Percentiles rank a stretch among this genome's conserved stretches.
Conservation (phyloP, 345 rosid genomes). For the Boechera retrofracta region DNA sequence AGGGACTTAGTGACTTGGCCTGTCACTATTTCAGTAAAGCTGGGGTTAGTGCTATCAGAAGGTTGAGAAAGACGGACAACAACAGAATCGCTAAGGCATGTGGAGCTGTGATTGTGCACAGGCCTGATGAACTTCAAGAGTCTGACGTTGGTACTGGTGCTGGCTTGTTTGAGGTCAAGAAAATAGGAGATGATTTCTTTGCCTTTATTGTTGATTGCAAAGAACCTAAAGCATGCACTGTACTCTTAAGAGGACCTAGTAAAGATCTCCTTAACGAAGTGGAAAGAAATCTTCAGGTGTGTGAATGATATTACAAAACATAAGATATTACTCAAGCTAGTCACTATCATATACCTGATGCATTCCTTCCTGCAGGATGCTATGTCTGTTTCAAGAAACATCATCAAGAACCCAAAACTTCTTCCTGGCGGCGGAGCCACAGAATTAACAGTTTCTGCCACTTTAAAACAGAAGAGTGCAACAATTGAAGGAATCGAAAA, state of each 20-base stretch:
- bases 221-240: slow-evolving; percentile 94
- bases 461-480: slow-evolving; percentile 90
- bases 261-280: slow-evolving; percentile 98
- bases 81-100: slow-evolving; percentile 96
- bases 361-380: slow-evolving; percentile 70
- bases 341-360: slow-evolving; percentile 1
- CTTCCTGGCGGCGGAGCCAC: slow-evolving; percentile 98
- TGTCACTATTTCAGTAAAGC: slow-evolving; percentile 94
- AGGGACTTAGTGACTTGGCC: slow-evolving; percentile 98
- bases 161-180: slow-evolving; percentile 92
- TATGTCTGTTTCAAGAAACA: slow-evolving; percentile 95
- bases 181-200: slow-evolving; percentile 96
- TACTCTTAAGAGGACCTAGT: slow-evolving; percentile 95
- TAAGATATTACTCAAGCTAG: neutral
- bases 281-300: slow-evolving; percentile 95
- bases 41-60: slow-evolving; percentile 92
- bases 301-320: slow-evolving; percentile 3
- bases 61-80: slow-evolving; percentile 90
- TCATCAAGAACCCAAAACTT: slow-evolving; percentile 91
- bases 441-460: slow-evolving; percentile 90
- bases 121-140: slow-evolving; percentile 95
- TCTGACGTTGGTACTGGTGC: slow-evolving; percentile 97
- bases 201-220: slow-evolving; percentile 87
- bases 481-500: slow-evolving; percentile 91
- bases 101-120: slow-evolving; percentile 93